A percentile compares a stretch with the other conserved stretches of the same genome.
These are phyloP conservation scores for Parastagonospora nodorum DNA, from an alignment of 2,329 filamentous ascomycete species.

Conservation along the genomic window DNA sequence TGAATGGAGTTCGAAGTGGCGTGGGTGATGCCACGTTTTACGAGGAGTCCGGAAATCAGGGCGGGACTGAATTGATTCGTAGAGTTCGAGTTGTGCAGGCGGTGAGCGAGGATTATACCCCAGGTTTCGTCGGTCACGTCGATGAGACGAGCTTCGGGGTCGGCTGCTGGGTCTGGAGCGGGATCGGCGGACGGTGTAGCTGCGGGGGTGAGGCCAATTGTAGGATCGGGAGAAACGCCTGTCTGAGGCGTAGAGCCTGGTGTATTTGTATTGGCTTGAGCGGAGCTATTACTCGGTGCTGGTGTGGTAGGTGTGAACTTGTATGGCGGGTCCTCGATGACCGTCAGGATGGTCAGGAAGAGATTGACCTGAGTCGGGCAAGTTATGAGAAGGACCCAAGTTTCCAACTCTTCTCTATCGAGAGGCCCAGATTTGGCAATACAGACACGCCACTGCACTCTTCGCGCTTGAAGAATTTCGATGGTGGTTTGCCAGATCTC, in stretches of 20 bases:
- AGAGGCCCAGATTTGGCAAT: slow-evolving; percentile 74
- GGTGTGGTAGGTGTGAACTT: slow-evolving; percentile 62
- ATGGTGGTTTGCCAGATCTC: slow-evolving; percentile 81
- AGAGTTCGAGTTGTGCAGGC: slow-evolving; percentile 45
- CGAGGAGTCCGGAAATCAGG: slow-evolving; percentile 50
- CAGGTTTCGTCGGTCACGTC: slow-evolving; percentile 77
- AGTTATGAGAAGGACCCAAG: slow-evolving; percentile 44
- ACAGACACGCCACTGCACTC: slow-evolving; percentile 77
- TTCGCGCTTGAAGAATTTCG: slow-evolving; percentile 71
- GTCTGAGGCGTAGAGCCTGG: slow-evolving; percentile 43
- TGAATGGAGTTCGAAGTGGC: slow-evolving; percentile 15
- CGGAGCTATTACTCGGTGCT: slow-evolving; percentile 16
- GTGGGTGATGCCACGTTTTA: slow-evolving; percentile 46
- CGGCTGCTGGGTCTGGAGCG: slow-evolving; percentile 50
- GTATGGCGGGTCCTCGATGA: slow-evolving; percentile 68
- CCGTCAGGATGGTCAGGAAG: slow-evolving; percentile 62
- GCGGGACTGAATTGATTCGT: slow-evolving; percentile 42
- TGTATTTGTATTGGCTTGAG: slow-evolving; percentile 17
- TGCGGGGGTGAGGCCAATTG: slow-evolving; percentile 62
- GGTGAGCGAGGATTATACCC: slow-evolving; percentile 72
- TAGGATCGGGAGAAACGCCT: slow-evolving; percentile 41
- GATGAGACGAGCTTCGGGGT: slow-evolving; percentile 70
- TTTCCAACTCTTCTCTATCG: slow-evolving; percentile 66
- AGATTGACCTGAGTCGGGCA: slow-evolving; percentile 45
- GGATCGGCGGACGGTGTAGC: slow-evolving; percentile 65